phyloP scores from a whole-genome alignment of 2,329 filamentous ascomycete species.

The Microascus cirrosus region DNA sequence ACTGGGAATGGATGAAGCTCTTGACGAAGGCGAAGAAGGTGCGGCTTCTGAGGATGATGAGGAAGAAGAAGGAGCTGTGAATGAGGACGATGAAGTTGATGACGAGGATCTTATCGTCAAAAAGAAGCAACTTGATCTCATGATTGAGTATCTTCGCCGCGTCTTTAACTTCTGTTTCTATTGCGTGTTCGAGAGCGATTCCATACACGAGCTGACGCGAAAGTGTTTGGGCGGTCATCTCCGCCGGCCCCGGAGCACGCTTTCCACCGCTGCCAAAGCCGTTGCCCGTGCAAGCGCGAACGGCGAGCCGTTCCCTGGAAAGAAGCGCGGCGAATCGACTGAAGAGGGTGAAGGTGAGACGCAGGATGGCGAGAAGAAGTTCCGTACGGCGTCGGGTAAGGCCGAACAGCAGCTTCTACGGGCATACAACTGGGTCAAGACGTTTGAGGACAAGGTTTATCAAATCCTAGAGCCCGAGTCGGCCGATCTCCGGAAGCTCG shows the following conservation, averaged over 20 bases:
- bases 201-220: slow-evolving; percentile 85
- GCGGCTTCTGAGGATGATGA: slow-evolving; percentile 6
- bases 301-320: slow-evolving; percentile 74
- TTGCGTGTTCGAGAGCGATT: slow-evolving; percentile 97
- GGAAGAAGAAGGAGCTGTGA: slow-evolving; percentile 50
- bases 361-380: slow-evolving; percentile 55
- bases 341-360: slow-evolving; percentile 45
- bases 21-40: slow-evolving; percentile 36
- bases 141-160: slow-evolving; percentile 91
- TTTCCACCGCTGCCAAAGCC: slow-evolving; percentile 71
- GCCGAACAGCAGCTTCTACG: slow-evolving; percentile 85
- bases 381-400: slow-evolving; percentile 59
- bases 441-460: slow-evolving; percentile 91
- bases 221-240: slow-evolving; percentile 98
- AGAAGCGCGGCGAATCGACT: slow-evolving; percentile 56
- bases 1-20: slow-evolving; percentile 47
- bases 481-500: slow-evolving; percentile 80
- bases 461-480: slow-evolving; percentile 86
- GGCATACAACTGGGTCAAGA: slow-evolving; percentile 98
- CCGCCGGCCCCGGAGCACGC: slow-evolving; percentile 74
- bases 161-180: slow-evolving; percentile 99
- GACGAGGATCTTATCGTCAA: slow-evolving; percentile 81
- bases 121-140: slow-evolving; percentile 92
- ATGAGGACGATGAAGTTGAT: slow-evolving; percentile 72
- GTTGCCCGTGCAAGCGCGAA: slow-evolving; percentile 77